A percentile compares a stretch with the other conserved stretches of the same genome.
phyloP scores from a whole-genome alignment of 768 basidiomycete species.

The Psilocybe cubensis region DNA sequence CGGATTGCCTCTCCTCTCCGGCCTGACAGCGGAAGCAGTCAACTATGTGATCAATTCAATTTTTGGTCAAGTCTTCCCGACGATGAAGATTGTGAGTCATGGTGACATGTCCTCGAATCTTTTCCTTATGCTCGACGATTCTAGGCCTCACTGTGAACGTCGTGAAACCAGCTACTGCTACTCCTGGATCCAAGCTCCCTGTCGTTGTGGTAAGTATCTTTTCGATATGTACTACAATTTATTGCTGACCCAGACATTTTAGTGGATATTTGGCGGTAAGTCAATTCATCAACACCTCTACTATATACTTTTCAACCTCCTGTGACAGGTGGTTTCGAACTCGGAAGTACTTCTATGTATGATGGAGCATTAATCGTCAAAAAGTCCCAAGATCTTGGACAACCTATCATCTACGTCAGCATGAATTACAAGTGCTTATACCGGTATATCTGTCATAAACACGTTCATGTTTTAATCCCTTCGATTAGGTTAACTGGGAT shows the following conservation, averaged over 20 bases:
- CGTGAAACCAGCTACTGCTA: background rate
- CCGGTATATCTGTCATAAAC: background rate
- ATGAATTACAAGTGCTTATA: background rate
- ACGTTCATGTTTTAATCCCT: background rate
- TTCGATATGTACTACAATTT: no score
- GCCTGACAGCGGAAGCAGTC: no score
- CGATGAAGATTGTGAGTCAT: background rate
- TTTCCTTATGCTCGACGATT: background rate
- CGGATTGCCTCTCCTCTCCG: background rate
- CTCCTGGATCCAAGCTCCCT: background rate
- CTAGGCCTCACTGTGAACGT: constrained; percentile 2
- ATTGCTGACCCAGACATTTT: background rate
- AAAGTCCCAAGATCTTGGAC: background rate
- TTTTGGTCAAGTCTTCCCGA: background rate
- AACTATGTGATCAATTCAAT: no score
- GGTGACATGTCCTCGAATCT: background rate
- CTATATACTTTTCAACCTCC: background rate
- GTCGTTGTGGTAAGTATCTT: background rate
- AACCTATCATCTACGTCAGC: background rate
- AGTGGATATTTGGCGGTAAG: background rate
- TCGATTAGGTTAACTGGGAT: background rate
- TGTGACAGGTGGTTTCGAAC: background rate
- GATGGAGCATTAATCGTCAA: background rate
- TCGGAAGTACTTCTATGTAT: background rate
- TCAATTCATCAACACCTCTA: background rate